Conservation (phyloP, 768 basidiomycete species). For the Pleurotus pulmonarius region DNA sequence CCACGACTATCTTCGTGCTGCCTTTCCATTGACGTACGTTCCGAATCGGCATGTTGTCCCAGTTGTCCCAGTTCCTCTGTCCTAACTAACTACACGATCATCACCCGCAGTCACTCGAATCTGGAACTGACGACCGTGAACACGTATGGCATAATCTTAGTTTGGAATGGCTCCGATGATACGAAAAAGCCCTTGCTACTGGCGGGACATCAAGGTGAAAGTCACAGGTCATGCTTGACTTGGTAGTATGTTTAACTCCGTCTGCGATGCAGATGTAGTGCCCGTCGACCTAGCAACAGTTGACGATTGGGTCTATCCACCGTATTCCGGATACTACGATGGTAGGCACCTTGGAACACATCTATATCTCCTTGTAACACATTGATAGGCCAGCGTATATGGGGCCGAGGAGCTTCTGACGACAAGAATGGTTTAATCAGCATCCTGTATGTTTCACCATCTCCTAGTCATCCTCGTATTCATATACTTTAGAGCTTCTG, state of each 20-base stretch:
- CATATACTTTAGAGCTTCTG: conserved; percentile 32
- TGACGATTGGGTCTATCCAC: conserved; percentile 57
- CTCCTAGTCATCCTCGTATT: not conserved
- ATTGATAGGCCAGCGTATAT: conserved; percentile 29
- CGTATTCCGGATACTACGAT: conserved; percentile 61
- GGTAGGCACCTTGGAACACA: conserved; percentile 26
- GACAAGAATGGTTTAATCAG: conserved; percentile 75
- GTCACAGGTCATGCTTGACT: not conserved
- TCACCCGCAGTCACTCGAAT: conserved; percentile 41
- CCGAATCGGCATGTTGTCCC: conserved; percentile 8
- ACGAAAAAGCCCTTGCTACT: conserved; percentile 68
- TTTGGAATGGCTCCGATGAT: conserved; percentile 63
- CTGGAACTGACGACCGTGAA: conserved; percentile 68
- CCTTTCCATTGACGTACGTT: conserved; percentile 64
- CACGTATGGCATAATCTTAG: conserved; percentile 69
- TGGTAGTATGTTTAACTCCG: not conserved
- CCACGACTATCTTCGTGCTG: conserved; percentile 47
- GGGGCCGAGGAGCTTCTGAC: conserved; percentile 74
- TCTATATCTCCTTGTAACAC: not conserved
- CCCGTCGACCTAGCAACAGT: conserved; percentile 57
- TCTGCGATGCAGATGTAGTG: conserved; percentile 50
- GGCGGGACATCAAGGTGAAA: conserved; percentile 59
- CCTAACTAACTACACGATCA: not conserved
- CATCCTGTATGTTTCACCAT: conserved; percentile 43
- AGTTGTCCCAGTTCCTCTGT: too few species aligned